Evolutionary conservation across 2,329 filamentous ascomycete genomes (phyloP).

Genomic region (Cytospora schulzeri): DNA sequence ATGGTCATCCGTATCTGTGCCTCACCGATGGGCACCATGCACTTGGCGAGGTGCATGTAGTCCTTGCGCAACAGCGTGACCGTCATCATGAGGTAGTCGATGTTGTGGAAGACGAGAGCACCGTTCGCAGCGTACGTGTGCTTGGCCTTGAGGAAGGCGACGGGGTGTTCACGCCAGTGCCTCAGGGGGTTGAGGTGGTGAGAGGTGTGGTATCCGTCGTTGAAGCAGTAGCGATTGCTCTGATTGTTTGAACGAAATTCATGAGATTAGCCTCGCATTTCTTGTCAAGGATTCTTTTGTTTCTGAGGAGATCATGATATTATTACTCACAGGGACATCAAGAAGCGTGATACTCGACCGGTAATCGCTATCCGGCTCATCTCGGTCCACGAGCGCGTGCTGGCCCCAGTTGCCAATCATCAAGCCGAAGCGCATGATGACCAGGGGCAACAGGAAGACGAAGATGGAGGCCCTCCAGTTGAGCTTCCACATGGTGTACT

Average conservation of each 20-base stretch:
- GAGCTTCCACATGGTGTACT: constrained; percentile 53
- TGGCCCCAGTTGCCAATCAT: constrained; percentile 88
- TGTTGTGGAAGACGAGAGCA: constrained; percentile 77
- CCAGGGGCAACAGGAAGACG: constrained; percentile 67
- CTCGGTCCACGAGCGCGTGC: constrained; percentile 76
- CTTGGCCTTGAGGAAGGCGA: constrained; percentile 72
- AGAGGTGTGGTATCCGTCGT: constrained; percentile 81
- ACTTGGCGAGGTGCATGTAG: constrained; percentile 68
- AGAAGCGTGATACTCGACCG: constrained; percentile 78
- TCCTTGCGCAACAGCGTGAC: constrained; percentile 69
- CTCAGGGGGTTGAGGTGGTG: constrained; percentile 77
- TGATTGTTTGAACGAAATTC: constrained; percentile 38
- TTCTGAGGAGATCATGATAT: neutral
- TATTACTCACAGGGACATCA: constrained; percentile 69
- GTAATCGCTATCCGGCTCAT: constrained; percentile 76
- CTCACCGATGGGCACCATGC: constrained; percentile 72
- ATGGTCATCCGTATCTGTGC: constrained; percentile 65
- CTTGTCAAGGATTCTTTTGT: too few species aligned
- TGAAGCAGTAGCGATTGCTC: constrained; percentile 82
- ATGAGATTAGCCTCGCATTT: neutral
- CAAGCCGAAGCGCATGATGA: constrained; percentile 67
- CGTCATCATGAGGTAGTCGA: constrained; percentile 79
- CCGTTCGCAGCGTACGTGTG: constrained; percentile 65
- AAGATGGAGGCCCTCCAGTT: constrained; percentile 63
- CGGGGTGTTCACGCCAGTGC: constrained; percentile 81